Evolutionary conservation across 1,284 basidiomycete species (phyloP).

Genomic region (Polyporus tsugae): DNA sequence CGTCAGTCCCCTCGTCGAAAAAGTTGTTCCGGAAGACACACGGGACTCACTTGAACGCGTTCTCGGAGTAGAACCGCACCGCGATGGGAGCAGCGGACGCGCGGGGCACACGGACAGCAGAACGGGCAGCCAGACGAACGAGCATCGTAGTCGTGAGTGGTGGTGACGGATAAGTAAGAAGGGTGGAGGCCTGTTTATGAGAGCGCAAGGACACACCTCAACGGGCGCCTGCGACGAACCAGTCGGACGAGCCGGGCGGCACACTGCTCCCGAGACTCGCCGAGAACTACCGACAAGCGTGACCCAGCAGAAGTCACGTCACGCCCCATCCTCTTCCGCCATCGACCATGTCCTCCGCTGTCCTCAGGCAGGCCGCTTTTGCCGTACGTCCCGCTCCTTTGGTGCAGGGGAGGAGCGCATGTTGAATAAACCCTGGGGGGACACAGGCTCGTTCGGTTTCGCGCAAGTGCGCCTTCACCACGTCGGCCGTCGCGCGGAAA

Average conservation of each 20-base stretch:
- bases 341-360: constrained; percentile 61
- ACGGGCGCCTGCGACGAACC: constrained; percentile 16
- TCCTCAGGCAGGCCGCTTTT: constrained; percentile 64
- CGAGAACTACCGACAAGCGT: constrained; percentile 34
- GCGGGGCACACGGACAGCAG: constrained; percentile 54
- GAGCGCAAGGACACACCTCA: constrained; percentile 4
- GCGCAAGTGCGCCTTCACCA: constrained; percentile 65
- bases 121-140: constrained; percentile 50
- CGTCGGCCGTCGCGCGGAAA: constrained; percentile 72
- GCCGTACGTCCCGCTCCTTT: constrained; percentile 48
- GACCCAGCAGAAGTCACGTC: constrained; percentile 36
- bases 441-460: constrained; percentile 48
- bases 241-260: constrained; percentile 16
- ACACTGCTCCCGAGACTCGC: constrained; percentile 38
- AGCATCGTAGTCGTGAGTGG: constrained; percentile 49
- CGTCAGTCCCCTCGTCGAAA: constrained; percentile 7
- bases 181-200: constrained; percentile 1
- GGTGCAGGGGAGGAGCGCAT: neutral
- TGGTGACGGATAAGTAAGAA: neutral
- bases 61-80: constrained; percentile 45
- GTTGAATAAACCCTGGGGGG: constrained; percentile 40
- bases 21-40: constrained; percentile 41
- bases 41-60: constrained; percentile 57
- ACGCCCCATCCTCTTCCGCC: constrained; percentile 45
- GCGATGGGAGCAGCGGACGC: constrained; percentile 38